Conservation (phyloP, 371 early-diverging fungal species). For the Sporodiniella umbellata region DNA sequence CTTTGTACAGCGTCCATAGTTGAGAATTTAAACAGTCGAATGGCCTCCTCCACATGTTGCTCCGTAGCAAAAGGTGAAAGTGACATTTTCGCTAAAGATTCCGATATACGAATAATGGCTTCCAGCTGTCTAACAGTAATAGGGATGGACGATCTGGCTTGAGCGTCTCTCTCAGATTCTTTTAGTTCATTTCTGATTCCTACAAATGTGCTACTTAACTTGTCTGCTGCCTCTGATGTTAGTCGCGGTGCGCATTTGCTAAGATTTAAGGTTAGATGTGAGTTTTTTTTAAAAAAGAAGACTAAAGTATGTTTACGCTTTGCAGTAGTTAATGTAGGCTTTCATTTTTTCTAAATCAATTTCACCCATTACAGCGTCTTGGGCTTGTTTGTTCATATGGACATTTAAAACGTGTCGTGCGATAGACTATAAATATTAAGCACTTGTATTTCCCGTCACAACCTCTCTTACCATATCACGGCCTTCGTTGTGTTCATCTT, state of each 20-base stretch:
- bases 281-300: neutral
- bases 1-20: constrained; percentile 97
- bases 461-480: constrained; percentile 66
- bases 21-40: constrained; percentile 95
- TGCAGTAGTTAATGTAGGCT: constrained; percentile 93
- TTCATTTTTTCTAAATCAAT: constrained; percentile 91
- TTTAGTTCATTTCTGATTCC: constrained; percentile 88
- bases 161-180: constrained; percentile 70
- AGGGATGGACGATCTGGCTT: constrained; percentile 89
- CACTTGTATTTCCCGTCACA: no score
- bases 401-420: constrained; percentile 93
- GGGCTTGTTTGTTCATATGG: constrained; percentile 76
- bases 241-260: constrained; percentile 93
- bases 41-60: constrained; percentile 98
- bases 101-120: constrained; percentile 99
- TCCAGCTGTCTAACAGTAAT: constrained; percentile 99
- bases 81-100: constrained; percentile 97
- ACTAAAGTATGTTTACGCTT: constrained; percentile 53
- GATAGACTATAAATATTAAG: constrained; percentile 57
- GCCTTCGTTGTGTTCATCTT: constrained; percentile 85
- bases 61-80: constrained; percentile 87
- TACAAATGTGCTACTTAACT: constrained; percentile 94
- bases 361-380: constrained; percentile 68
- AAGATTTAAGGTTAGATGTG: neutral
- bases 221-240: constrained; percentile 82